A percentile compares a stretch with the other conserved stretches of the same genome.
Evolutionary conservation across 148 eudicot genomes (phyloP).

Genomic region (Limonium bicolor): DNA sequence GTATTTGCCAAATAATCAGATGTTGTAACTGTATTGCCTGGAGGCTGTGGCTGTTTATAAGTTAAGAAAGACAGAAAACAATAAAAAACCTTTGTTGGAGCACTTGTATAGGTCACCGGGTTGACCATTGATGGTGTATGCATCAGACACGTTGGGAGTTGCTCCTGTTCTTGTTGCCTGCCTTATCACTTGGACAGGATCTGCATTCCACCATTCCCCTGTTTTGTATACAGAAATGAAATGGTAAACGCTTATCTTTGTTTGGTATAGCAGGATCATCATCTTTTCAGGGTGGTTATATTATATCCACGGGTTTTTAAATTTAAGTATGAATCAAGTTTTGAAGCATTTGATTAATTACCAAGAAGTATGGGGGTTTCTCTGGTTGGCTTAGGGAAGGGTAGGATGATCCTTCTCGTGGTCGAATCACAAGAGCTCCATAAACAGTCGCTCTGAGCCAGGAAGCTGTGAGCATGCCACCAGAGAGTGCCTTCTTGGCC

Average conservation of each 20-base stretch:
- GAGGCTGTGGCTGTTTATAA: neutral
- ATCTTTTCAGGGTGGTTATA: neutral
- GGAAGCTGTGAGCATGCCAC: constrained; percentile 10
- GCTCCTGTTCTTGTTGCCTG: constrained; percentile 4
- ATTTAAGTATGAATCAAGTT: neutral
- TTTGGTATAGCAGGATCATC: neutral
- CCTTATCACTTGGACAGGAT: neutral
- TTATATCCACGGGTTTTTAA: neutral
- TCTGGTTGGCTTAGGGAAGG: constrained; percentile 4
- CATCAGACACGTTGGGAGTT: constrained; percentile 6
- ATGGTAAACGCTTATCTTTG: neutral
- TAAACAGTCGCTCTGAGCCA: constrained; percentile 8
- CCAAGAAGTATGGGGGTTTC: constrained; percentile 6
- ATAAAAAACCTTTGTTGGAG: constrained; percentile 1
- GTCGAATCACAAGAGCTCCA: constrained; percentile 6
- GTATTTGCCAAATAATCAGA: neutral
- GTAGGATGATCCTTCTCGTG: constrained; percentile 4
- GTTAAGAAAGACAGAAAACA: neutral
- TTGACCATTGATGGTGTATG: constrained; percentile 7
- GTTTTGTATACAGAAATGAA: neutral
- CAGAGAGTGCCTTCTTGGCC: constrained; percentile 9
- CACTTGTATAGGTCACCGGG: constrained; percentile 7
- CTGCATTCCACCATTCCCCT: constrained; percentile 9
- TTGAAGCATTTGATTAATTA: neutral
- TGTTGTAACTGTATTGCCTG: neutral